phyloP scores from a whole-genome alignment of 257 asterid species.

The Nicotiana paniculata region DNA sequence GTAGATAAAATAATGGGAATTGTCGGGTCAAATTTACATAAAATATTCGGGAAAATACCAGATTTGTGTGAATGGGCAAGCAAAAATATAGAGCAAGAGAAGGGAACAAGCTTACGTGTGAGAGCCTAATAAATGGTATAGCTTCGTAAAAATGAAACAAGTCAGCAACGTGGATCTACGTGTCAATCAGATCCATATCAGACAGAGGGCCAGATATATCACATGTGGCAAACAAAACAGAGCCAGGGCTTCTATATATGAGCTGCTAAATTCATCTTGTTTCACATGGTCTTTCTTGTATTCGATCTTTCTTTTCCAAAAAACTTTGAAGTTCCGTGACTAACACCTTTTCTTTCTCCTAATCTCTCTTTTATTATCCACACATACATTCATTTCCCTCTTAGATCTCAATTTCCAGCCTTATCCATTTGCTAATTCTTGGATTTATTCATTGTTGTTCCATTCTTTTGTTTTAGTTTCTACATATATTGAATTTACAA shows the following conservation, averaged over 20 bases:
- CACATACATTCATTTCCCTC: not conserved
- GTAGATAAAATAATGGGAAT: not conserved
- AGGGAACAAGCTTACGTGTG: not conserved
- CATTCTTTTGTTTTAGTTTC: not conserved
- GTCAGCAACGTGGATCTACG: constrained; percentile 51
- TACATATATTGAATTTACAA: not conserved
- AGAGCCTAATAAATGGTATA: not conserved
- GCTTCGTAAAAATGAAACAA: constrained; percentile 1
- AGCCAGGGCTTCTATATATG: not conserved
- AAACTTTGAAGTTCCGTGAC: not conserved
- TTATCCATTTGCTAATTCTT: not conserved
- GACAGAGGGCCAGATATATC: constrained; percentile 21
- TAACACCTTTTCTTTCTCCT: not conserved
- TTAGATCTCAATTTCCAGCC: not conserved
- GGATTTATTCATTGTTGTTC: not conserved
- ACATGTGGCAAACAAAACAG: not conserved
- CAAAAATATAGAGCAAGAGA: not conserved
- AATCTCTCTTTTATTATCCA: not conserved
- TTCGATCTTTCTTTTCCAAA: not conserved
- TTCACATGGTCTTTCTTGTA: not conserved
- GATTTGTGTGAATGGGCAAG: not conserved
- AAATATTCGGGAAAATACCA: not conserved
- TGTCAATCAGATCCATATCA: constrained; percentile 21
- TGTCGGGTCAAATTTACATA: not conserved
- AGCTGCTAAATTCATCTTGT: not conserved